Evolutionary conservation across 495 filamentous ascomycete species (phyloP).

Genomic region (Neurospora africana): DNA sequence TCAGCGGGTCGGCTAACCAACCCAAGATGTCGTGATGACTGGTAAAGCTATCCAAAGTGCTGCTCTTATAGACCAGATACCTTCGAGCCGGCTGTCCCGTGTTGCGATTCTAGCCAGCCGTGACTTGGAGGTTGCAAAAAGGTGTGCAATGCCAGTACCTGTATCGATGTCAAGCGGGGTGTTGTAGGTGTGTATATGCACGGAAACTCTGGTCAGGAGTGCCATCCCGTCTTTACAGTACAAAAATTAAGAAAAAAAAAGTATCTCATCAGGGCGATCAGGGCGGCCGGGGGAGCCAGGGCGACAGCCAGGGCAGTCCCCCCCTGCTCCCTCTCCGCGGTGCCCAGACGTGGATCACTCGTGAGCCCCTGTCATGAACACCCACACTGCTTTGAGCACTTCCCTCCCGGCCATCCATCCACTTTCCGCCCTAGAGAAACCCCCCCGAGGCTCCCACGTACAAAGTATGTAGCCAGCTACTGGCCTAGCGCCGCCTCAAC

Average conservation of each 20-base stretch:
- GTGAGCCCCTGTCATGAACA: neutral
- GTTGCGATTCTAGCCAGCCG: neutral
- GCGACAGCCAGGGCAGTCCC: neutral
- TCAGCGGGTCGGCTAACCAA: conserved; percentile 6
- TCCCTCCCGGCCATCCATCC: conserved; percentile 4
- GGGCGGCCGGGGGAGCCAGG: neutral
- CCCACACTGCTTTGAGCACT: neutral
- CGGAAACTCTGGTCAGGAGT: neutral
- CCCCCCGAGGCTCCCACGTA: neutral
- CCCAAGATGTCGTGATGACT: neutral
- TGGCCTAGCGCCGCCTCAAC: neutral
- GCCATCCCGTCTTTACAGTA: neutral
- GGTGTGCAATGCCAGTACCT: neutral
- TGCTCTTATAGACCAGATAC: neutral
- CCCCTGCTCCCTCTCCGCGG: conserved; percentile 1
- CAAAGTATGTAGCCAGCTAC: neutral
- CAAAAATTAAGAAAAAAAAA: neutral
- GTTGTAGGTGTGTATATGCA: neutral
- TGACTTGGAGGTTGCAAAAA: neutral
- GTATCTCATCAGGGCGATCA: neutral
- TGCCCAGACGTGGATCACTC: neutral
- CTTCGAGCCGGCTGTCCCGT: neutral
- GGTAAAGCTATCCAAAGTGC: conserved; percentile 1
- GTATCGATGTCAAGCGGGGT: neutral
- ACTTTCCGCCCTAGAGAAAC: neutral